phyloP scores from a whole-genome alignment of 1,284 basidiomycete genomes.

The Heterobasidion occidentale region DNA sequence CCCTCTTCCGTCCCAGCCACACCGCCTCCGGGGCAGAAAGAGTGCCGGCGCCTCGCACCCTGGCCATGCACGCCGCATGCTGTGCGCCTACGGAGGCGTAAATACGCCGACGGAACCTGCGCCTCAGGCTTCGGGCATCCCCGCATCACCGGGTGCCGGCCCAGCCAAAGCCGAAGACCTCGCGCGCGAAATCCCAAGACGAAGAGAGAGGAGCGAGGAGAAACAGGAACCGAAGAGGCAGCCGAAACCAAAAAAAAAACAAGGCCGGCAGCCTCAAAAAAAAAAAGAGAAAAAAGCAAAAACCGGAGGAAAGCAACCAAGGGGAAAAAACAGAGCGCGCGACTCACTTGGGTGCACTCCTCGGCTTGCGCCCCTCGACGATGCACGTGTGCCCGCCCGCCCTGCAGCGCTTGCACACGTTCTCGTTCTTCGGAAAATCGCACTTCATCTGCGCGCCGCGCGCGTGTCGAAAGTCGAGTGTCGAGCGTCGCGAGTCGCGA shows the following conservation, averaged over 20 bases:
- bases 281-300: not conserved
- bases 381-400: constrained; percentile 63
- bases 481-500: not conserved
- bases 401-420: constrained; percentile 67
- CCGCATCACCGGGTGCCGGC: too few species aligned
- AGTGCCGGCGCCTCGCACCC: too few species aligned
- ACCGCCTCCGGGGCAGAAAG: too few species aligned
- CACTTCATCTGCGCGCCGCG: constrained; percentile 61
- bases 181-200: too few species aligned
- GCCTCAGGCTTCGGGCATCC: too few species aligned
- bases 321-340: not conserved
- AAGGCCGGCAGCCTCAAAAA: not conserved
- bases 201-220: too few species aligned
- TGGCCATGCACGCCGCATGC: too few species aligned
- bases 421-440: constrained; percentile 59
- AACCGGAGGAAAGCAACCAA: not conserved
- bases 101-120: too few species aligned
- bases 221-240: too few species aligned
- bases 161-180: too few species aligned
- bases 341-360: constrained; percentile 71
- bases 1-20: too few species aligned
- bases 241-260: not conserved
- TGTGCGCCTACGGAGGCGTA: too few species aligned
- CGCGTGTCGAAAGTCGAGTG: not conserved
- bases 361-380: constrained; percentile 71